These are phyloP conservation scores for Fulvia fulva DNA, from an alignment of 2,329 filamentous ascomycete genomes.

Conservation along the genomic window DNA sequence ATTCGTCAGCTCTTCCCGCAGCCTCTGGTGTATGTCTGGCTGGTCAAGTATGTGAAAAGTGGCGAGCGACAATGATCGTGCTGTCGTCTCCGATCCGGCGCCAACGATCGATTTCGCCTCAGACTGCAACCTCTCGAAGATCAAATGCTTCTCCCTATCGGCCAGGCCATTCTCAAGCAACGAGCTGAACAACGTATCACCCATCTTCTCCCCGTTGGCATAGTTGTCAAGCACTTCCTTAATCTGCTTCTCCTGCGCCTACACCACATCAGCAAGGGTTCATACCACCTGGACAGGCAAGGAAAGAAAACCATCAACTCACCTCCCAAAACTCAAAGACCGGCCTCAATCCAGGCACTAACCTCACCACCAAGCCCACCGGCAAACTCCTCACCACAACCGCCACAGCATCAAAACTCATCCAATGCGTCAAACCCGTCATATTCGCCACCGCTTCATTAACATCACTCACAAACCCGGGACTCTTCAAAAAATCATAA, in stretches of 20 bases:
- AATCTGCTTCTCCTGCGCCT: conserved; percentile 1
- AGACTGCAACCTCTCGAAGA: conserved; percentile 36
- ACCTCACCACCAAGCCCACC: neutral
- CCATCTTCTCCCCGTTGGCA: conserved; percentile 3
- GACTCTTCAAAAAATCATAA: conserved; percentile 6
- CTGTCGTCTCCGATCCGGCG: conserved; percentile 45
- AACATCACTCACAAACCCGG: conserved; percentile 3
- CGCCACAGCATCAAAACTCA: neutral
- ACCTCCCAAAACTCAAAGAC: conserved; percentile 1
- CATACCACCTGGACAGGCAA: too few relatives aligned
- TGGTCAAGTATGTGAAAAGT: conserved; percentile 40
- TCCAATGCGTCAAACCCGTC: neutral
- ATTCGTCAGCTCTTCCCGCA: conserved; percentile 38
- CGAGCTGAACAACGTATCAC: conserved; percentile 10
- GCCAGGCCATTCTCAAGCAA: conserved; percentile 7
- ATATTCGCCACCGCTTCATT: conserved; percentile 5
- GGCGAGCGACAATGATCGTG: conserved; percentile 40
- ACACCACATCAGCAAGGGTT: neutral
- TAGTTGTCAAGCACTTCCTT: neutral
- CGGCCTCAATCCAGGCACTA: neutral
- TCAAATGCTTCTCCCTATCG: conserved; percentile 30
- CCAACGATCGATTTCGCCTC: conserved; percentile 46
- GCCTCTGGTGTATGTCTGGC: conserved; percentile 30
- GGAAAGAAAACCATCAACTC: neutral
- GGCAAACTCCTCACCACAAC: neutral